Base-by-base conservation (phyloP, 2,329 filamentous ascomycete genomes). In the Bipolaris zeicola region DNA sequence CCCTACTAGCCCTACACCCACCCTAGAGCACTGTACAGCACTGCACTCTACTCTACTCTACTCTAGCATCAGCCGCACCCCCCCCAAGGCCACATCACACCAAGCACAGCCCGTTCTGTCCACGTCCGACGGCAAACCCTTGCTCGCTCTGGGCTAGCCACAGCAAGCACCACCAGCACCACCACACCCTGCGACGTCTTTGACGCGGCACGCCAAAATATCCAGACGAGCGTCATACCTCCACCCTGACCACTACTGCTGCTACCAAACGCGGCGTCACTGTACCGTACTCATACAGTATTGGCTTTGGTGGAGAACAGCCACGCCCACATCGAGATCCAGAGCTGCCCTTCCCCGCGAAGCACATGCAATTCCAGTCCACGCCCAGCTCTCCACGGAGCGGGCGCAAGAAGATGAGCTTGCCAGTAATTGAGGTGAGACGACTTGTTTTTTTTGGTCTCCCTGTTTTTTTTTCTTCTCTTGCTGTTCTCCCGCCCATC, bases 381-480 rank as follows among this genome's bases (percentile, higher is more conserved):
- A 8, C 38, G 6, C 42, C 42, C 57, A 61, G 57, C 26, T 50
- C 58, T 5, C 61, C 57, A 18, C 59, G 60, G 33, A 49, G 53
- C 42, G 57, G 63, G 44, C 61, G 62, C 45, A 66, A 61, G 57
- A 63, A 58, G 54, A 72, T 61, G 61, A 72, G 69, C 65, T 51
- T 45, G 18, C 62, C 71, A 5, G 67, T 74, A 1, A 74, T 75
- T 7, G 72, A 74, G 71, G 73, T 75, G 61, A 69, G 72, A 57
- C 28, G 18, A 16, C 16, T 28, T 41, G 20, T 6, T 38, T 43
- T 46, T 55, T 28, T 41, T 28, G 16, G 16, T 20, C 26, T 55
- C 16, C 34, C 42, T 42, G 31, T 52, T 13, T 14, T 43, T 11
- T 31, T 13, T n/a, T 43, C 14, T 31, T 22, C 6, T 22, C 8